Conservation (phyloP, 106 monocot species). For the Posidonia australis region DNA sequence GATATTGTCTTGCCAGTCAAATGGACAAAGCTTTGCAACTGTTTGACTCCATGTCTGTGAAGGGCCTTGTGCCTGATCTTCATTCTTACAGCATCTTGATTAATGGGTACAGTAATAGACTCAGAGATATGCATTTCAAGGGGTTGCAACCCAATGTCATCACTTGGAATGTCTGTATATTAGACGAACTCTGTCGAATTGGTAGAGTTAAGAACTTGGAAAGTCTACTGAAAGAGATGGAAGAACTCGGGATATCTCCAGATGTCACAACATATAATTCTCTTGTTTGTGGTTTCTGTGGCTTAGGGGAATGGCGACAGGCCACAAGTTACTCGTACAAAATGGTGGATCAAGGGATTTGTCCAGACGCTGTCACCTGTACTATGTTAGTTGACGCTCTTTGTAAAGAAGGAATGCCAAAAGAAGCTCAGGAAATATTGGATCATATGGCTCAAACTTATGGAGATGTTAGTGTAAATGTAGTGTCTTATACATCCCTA, state of each 20-base stretch:
- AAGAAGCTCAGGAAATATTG: constrained; percentile 21
- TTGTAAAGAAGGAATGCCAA: constrained; percentile 17
- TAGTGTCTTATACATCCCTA: constrained; percentile 3
- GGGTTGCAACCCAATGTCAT: constrained; percentile 8
- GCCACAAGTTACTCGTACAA: constrained; percentile 12
- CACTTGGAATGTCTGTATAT: constrained; percentile 5
- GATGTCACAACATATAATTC: constrained; percentile 2
- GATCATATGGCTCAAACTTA: constrained; percentile 6
- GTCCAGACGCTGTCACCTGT: constrained; percentile 7
- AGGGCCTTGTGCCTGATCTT: constrained; percentile 8
- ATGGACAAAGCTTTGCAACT: constrained; percentile 13
- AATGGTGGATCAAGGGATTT: constrained; percentile 16
- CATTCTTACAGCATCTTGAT: constrained; percentile 10
- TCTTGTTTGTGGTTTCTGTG: constrained; percentile 7
- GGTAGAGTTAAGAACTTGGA: not conserved
- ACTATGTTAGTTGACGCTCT: constrained; percentile 12
- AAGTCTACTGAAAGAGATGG: constrained; percentile 7
- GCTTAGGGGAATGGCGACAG: constrained; percentile 7
- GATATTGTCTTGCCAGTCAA: constrained; percentile 10
- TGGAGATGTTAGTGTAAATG: constrained; percentile 2
- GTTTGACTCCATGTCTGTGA: constrained; percentile 5
- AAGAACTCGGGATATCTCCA: not conserved
- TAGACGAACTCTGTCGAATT: constrained; percentile 4
- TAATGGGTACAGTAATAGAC: constrained; percentile 1
- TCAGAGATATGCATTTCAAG: constrained; percentile 1